Conservation (phyloP, 768 basidiomycete genomes). For the Nidularia pulvinata region DNA sequence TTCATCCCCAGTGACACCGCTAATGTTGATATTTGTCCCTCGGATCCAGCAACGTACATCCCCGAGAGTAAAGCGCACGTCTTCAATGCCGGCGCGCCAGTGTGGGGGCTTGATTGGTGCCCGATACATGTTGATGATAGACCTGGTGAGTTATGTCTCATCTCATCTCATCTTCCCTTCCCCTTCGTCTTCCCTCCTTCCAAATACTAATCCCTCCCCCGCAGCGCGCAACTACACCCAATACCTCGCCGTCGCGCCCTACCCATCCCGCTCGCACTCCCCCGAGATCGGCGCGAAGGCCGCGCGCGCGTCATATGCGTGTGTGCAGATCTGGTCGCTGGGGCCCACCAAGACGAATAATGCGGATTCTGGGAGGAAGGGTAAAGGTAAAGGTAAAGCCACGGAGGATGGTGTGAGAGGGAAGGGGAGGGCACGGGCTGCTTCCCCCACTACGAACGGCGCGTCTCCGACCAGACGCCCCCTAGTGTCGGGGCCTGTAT, state of each 20-base stretch:
- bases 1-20: conserved; percentile 1
- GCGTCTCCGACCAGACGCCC: no score
- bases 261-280: conserved; percentile 62
- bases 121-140: conserved; percentile 68
- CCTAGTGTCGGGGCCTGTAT: no score
- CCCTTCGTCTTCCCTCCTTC: not conserved
- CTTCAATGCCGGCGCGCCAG: conserved; percentile 86
- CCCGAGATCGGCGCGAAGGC: conserved; percentile 67
- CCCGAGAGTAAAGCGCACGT: conserved; percentile 63
- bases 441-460: no score
- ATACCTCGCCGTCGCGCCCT: conserved; percentile 83
- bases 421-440: no score
- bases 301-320: conserved; percentile 54
- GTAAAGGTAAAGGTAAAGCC: not conserved
- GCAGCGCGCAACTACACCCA: conserved; percentile 60
- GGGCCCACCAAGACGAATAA: conserved; percentile 11
- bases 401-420: not conserved
- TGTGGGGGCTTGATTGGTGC: conserved; percentile 96
- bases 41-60: conserved; percentile 52
- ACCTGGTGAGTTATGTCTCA: conserved; percentile 28
- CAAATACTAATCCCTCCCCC: not conserved
- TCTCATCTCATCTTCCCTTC: no score
- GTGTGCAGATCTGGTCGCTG: conserved; percentile 88
- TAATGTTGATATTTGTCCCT: not conserved
- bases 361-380: not conserved